A percentile compares a stretch with the other conserved stretches of the same genome.
Evolutionary conservation across 1,139 yeast species (phyloP).

Genomic region (Nakaseomyces nivariensis): DNA sequence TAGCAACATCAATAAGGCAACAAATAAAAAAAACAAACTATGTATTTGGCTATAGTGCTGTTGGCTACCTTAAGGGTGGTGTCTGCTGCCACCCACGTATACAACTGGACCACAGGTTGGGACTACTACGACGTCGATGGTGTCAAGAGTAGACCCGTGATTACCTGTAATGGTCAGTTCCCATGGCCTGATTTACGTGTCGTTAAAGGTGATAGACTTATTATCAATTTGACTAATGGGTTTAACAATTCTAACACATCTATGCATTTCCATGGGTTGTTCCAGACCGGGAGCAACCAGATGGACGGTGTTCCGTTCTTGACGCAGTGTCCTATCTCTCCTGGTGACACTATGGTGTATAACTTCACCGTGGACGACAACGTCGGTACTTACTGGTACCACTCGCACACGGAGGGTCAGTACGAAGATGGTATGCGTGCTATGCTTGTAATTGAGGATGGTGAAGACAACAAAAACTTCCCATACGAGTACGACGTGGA

Average conservation of each 20-base stretch:
- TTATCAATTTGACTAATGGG: constrained; percentile 59
- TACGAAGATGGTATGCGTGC: constrained; percentile 92
- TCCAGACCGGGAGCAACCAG: constrained; percentile 59
- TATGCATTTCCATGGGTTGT: constrained; percentile 86
- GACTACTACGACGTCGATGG: constrained; percentile 74
- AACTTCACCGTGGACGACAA: constrained; percentile 79
- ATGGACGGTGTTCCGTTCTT: constrained; percentile 88
- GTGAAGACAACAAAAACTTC: constrained; percentile 32
- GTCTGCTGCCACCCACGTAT: constrained; percentile 40
- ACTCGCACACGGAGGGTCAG: constrained; percentile 77
- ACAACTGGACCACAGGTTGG: constrained; percentile 69
- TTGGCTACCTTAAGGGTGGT: not conserved
- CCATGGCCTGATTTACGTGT: constrained; percentile 77
- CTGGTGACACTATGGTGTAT: constrained; percentile 57
- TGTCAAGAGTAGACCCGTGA: constrained; percentile 46
- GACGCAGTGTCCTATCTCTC: constrained; percentile 80
- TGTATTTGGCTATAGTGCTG: not conserved
- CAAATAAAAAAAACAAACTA: not conserved
- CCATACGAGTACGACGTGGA: constrained; percentile 67
- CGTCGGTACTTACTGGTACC: constrained; percentile 90
- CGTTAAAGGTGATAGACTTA: constrained; percentile 65
- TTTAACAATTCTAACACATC: constrained; percentile 59
- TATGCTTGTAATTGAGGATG: constrained; percentile 56
- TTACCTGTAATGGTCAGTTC: constrained; percentile 75
- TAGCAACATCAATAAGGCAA: too few species aligned